Conservation (phyloP, 164 flowering plant genomes). For the Chimonanthus salicifolius region DNA sequence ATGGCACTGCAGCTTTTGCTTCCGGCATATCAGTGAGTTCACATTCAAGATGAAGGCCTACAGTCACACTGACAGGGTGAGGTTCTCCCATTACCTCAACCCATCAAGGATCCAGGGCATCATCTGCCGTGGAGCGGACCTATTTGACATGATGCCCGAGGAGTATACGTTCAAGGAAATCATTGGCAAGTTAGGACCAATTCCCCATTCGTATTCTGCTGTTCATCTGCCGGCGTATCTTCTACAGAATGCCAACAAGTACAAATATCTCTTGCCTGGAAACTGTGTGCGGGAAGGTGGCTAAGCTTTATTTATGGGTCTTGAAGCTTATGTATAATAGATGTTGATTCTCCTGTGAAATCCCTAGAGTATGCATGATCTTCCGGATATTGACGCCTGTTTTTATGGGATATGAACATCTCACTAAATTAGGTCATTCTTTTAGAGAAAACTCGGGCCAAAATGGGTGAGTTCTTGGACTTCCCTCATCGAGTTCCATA, state of each 20-base stretch:
- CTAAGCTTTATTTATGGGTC: conserved; percentile 18
- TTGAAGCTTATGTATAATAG: neutral
- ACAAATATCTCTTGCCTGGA: conserved; percentile 74
- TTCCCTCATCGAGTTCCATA: conserved; percentile 6
- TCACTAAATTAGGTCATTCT: conserved; percentile 25
- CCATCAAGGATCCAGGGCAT: conserved; percentile 68
- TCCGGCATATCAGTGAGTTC: conserved; percentile 73
- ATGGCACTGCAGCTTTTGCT: conserved; percentile 98
- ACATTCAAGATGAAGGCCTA: conserved; percentile 94
- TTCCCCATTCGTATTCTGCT: conserved; percentile 75
- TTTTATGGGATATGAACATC: conserved; percentile 9
- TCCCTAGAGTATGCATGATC: conserved; percentile 1
- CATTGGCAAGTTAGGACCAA: conserved; percentile 76
- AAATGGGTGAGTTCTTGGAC: conserved; percentile 15
- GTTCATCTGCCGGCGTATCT: conserved; percentile 77
- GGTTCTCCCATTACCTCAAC: conserved; percentile 66
- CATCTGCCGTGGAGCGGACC: conserved; percentile 69
- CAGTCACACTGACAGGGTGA: conserved; percentile 80
- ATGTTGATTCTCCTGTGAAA: conserved; percentile 5
- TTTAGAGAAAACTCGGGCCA: conserved; percentile 8
- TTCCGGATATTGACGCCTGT: conserved; percentile 5
- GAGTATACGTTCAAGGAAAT: conserved; percentile 85
- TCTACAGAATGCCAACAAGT: conserved; percentile 60
- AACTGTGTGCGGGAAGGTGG: conserved; percentile 68
- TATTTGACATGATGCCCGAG: conserved; percentile 93